Percentiles rank a stretch among this genome's conserved stretches.
Conservation (phyloP, 2,329 filamentous ascomycete species). For the Sporothrix schenckii region DNA sequence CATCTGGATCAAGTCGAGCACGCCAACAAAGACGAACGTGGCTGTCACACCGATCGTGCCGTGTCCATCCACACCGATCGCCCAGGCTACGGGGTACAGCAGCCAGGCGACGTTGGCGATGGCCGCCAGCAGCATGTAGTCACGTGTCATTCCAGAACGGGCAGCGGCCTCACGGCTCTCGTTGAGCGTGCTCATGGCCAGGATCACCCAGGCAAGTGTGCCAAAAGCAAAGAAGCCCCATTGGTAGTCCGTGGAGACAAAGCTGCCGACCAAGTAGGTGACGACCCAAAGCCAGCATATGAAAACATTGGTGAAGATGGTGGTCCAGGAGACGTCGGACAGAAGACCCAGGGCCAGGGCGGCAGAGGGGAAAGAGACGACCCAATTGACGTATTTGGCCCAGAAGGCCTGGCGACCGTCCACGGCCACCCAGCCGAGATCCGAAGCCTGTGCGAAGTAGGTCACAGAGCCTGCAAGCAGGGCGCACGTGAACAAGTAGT, state of each 20-base stretch:
- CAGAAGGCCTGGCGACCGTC: slow-evolving; percentile 56
- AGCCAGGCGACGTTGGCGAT: slow-evolving; percentile 58
- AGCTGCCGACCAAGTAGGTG: slow-evolving; percentile 54
- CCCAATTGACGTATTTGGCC: slow-evolving; percentile 60
- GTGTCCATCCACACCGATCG: slow-evolving; percentile 53
- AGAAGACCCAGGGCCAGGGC: slow-evolving; percentile 52
- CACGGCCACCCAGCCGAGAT: slow-evolving; percentile 52
- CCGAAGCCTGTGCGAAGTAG: slow-evolving; percentile 58
- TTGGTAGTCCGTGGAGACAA: slow-evolving; percentile 55
- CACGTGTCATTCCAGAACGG: slow-evolving; percentile 48
- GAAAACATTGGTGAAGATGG: slow-evolving; percentile 55
- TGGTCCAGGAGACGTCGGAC: slow-evolving; percentile 59
- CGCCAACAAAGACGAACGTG: slow-evolving; percentile 56
- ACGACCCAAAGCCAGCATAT: slow-evolving; percentile 57
- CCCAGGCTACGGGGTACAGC: slow-evolving; percentile 59
- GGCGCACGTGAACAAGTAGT: slow-evolving; percentile 57
- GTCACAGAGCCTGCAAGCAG: slow-evolving; percentile 54
- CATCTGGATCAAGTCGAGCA: slow-evolving; percentile 56
- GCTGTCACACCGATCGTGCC: slow-evolving; percentile 54
- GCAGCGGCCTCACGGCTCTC: slow-evolving; percentile 46
- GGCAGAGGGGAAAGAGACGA: slow-evolving; percentile 53
- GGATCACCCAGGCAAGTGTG: slow-evolving; percentile 51
- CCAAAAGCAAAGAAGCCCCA: slow-evolving; percentile 62
- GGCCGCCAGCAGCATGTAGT: slow-evolving; percentile 52
- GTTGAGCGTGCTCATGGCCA: slow-evolving; percentile 50